A percentile compares a stretch with the other conserved stretches of the same genome.
Conservation (phyloP, 208 protist species). For the Acanthamoeba triangularis region DNA sequence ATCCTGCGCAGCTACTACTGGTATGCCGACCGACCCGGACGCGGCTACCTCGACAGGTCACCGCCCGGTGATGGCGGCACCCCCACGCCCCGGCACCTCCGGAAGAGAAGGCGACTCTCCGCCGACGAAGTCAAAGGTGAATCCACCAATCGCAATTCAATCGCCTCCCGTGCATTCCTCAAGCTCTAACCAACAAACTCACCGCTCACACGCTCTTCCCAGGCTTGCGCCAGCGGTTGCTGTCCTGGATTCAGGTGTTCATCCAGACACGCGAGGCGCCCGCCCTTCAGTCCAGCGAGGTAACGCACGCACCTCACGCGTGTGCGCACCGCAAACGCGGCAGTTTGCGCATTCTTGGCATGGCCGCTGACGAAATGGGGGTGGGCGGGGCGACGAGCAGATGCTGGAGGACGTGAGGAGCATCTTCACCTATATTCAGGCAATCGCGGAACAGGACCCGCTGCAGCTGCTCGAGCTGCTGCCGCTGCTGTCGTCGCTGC, state of each 20-base stretch:
- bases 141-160: background rate
- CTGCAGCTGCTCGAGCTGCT: constrained; percentile 70
- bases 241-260: constrained; percentile 67
- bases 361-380: too few relatives aligned
- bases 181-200: too few relatives aligned
- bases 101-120: background rate
- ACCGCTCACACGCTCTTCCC: background rate
- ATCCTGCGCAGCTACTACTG: constrained; percentile 62
- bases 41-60: constrained; percentile 16
- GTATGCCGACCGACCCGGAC: constrained; percentile 11
- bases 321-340: background rate
- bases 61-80: background rate
- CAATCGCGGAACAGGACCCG: constrained; percentile 13
- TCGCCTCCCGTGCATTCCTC: background rate
- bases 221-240: constrained; percentile 46
- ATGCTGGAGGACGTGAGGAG: constrained; percentile 44
- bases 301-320: background rate
- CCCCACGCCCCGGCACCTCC: background rate
- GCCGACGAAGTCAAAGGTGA: constrained; percentile 33
- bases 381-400: background rate
- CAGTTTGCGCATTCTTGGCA: background rate
- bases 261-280: constrained; percentile 23
- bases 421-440: constrained; percentile 61
- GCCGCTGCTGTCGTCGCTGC: constrained; percentile 22
- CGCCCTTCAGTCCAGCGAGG: background rate